Percentiles rank a stretch among this genome's conserved stretches.
Evolutionary conservation across 2,329 filamentous ascomycete species (phyloP).

Genomic region (Colletotrichum limetticola): DNA sequence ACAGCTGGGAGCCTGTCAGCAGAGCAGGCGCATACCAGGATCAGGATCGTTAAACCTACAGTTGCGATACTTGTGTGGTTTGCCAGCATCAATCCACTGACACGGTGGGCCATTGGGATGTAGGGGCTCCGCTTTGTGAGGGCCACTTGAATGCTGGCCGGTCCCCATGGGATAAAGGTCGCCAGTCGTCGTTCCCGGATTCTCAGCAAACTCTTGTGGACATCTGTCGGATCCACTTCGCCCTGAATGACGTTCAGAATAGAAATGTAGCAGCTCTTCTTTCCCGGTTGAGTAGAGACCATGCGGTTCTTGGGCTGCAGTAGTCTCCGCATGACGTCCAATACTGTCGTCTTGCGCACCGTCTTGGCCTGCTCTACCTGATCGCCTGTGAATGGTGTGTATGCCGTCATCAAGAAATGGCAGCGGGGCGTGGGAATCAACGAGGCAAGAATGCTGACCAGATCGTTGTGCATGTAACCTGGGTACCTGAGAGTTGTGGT

Average conservation of each 20-base stretch:
- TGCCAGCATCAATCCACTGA: conserved; percentile 96
- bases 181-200: conserved; percentile 94
- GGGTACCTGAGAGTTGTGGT: conserved; percentile 97
- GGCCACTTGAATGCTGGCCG: conserved; percentile 96
- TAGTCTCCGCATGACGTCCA: conserved; percentile 96
- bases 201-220: conserved; percentile 96
- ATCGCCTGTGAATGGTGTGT: conserved; percentile 96
- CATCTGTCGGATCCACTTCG: conserved; percentile 96
- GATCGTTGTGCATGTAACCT: conserved; percentile 99
- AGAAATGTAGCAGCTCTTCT: conserved; percentile 99
- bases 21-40: background rate
- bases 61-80: conserved; percentile 98
- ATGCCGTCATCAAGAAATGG: conserved; percentile 98
- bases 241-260: conserved; percentile 99
- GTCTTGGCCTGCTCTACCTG: conserved; percentile 98
- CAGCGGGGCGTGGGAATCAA: conserved; percentile 96
- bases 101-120: conserved; percentile 90
- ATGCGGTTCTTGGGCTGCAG: conserved; percentile 99
- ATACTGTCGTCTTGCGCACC: conserved; percentile 95
- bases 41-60: conserved; percentile 53
- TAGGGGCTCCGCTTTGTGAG: conserved; percentile 97
- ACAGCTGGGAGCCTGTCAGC: conserved; percentile 65
- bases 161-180: conserved; percentile 98
- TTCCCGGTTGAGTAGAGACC: conserved; percentile 94
- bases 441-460: conserved; percentile 95